Conservation (phyloP, 1,284 basidiomycete species). For the Leccinum griseonigrum region DNA sequence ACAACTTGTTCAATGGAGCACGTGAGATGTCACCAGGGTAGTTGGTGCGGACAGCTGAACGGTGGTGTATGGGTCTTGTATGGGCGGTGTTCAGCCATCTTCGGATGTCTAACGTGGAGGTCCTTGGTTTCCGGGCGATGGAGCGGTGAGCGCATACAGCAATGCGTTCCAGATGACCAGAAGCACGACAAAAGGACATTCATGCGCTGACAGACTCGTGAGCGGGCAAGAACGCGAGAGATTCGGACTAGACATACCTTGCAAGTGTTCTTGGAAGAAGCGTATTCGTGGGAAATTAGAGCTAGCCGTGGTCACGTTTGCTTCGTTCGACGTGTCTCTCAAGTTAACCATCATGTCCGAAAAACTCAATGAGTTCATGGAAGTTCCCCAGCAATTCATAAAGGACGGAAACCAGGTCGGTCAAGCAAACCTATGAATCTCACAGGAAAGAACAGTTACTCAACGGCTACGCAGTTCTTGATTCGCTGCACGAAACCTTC, state of each 20-base stretch:
- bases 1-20: slow-evolving; percentile 16
- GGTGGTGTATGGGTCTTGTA: slow-evolving; percentile 1
- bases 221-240: slow-evolving; percentile 4
- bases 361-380: slow-evolving; percentile 86
- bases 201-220: slow-evolving; percentile 37
- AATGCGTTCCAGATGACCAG: slow-evolving; percentile 30
- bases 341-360: slow-evolving; percentile 69
- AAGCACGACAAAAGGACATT: slow-evolving; percentile 44
- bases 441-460: not conserved
- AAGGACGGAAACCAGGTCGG: slow-evolving; percentile 91
- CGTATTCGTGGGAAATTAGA: slow-evolving; percentile 22
- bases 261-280: not conserved
- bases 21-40: slow-evolving; percentile 12
- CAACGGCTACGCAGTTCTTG: slow-evolving; percentile 67
- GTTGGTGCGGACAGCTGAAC: slow-evolving; percentile 1
- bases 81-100: slow-evolving; percentile 24
- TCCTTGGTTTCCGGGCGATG: slow-evolving; percentile 9
- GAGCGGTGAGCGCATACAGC: slow-evolving; percentile 26
- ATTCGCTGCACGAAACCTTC: slow-evolving; percentile 98
- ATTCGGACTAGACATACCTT: slow-evolving; percentile 9
- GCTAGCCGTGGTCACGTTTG: slow-evolving; percentile 21
- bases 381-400: slow-evolving; percentile 90
- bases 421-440: slow-evolving; percentile 2
- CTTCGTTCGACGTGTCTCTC: slow-evolving; percentile 12
- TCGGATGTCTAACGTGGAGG: slow-evolving; percentile 14